Evolutionary conservation across 106 monocot genomes (phyloP).

Genomic region (Allium sativum): DNA sequence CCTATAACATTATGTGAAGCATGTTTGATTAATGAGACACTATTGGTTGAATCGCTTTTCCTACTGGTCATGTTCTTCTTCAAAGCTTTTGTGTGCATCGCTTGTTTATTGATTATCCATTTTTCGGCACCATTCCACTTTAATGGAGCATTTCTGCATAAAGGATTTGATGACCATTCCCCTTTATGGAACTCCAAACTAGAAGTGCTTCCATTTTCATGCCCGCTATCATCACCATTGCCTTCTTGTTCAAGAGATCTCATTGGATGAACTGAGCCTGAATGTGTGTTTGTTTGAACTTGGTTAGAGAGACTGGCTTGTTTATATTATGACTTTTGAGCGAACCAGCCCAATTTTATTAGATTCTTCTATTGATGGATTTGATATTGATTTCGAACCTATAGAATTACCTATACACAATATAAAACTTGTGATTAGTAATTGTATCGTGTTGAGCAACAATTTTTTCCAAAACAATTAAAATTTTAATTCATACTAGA

Average conservation of each 20-base stretch:
- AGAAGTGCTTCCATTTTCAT: constrained; percentile 30
- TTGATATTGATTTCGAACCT: background rate
- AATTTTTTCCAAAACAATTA: too few species aligned
- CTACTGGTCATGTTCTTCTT: constrained; percentile 32
- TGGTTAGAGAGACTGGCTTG: constrained; percentile 10
- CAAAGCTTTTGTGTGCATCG: constrained; percentile 22
- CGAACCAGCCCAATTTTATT: constrained; percentile 4
- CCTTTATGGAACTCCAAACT: constrained; percentile 71
- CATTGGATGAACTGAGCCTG: constrained; percentile 28
- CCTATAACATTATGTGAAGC: constrained; percentile 19
- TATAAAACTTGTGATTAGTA: too few species aligned
- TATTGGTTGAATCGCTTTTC: constrained; percentile 15
- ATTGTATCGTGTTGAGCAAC: too few species aligned
- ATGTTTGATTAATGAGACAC: background rate
- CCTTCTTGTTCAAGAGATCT: constrained; percentile 28
- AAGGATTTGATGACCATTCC: constrained; percentile 24
- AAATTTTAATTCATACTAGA: too few species aligned
- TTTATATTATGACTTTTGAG: constrained; percentile 7
- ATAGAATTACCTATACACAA: background rate
- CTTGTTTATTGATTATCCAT: constrained; percentile 52
- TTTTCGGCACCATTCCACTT: constrained; percentile 98
- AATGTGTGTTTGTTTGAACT: constrained; percentile 10
- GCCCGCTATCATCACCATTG: constrained; percentile 37
- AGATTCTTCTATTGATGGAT: background rate
- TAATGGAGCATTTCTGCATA: constrained; percentile 58